These are phyloP conservation scores for Candida adriatica DNA, from an alignment of 805 yeast genomes.

Conservation along the genomic window DNA sequence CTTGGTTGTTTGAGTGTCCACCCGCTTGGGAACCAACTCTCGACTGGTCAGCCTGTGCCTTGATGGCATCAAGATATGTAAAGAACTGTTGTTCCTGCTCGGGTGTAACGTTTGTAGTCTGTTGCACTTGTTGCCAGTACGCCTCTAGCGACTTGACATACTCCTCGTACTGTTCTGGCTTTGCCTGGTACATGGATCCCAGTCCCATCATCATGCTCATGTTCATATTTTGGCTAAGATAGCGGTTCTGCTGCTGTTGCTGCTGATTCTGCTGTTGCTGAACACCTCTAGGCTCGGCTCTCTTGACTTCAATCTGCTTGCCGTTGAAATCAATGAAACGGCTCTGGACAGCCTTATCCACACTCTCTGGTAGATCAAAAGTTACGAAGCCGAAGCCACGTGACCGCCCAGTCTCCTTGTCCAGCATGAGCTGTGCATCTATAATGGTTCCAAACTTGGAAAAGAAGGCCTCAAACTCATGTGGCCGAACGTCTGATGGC, in stretches of 20 bases:
- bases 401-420: slow-evolving; percentile 93
- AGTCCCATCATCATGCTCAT: slow-evolving; percentile 18
- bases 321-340: slow-evolving; percentile 82
- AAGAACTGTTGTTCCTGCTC: slow-evolving; percentile 5
- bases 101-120: slow-evolving; percentile 8
- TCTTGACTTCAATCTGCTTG: slow-evolving; percentile 73
- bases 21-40: slow-evolving; percentile 2
- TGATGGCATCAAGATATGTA: slow-evolving; percentile 4
- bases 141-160: slow-evolving; percentile 59
- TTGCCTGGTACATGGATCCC: slow-evolving; percentile 13
- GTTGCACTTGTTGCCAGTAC: slow-evolving; percentile 39
- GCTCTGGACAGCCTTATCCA: slow-evolving; percentile 78
- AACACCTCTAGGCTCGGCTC: slow-evolving; percentile 78
- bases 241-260: slow-evolving; percentile 24
- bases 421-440: slow-evolving; percentile 95
- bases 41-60: slow-evolving; percentile 5
- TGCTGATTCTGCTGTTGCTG: slow-evolving; percentile 38
- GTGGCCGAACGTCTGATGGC: slow-evolving; percentile 87
- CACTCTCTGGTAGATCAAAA: slow-evolving; percentile 90
- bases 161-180: slow-evolving; percentile 54
- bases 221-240: slow-evolving; percentile 13
- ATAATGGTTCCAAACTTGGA: slow-evolving; percentile 84
- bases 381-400: slow-evolving; percentile 97
- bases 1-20: slow-evolving; percentile 22
- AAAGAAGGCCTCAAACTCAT: slow-evolving; percentile 81